These are phyloP conservation scores for Coemansia umbellata DNA, from an alignment of 192 early-diverging fungal species.

Conservation along the genomic window DNA sequence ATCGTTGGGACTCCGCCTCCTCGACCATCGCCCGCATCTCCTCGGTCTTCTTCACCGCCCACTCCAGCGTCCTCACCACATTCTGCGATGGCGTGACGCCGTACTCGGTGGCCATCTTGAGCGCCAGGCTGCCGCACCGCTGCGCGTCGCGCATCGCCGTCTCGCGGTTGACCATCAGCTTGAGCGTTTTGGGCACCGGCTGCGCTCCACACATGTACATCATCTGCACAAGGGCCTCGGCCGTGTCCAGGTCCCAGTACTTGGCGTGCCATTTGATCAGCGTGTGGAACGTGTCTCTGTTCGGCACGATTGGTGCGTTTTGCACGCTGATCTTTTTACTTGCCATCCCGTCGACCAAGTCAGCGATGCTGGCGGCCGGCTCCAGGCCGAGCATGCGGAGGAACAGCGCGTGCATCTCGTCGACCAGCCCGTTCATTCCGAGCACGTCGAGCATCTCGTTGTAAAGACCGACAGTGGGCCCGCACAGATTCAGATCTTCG, in stretches of 20 bases:
- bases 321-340: too few relatives aligned
- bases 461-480: slow-evolving; percentile 1
- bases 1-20: slow-evolving; percentile 1
- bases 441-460: slow-evolving; percentile 40
- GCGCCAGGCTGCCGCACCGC: slow-evolving; percentile 8
- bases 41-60: neutral
- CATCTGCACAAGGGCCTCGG: slow-evolving; percentile 6
- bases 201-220: slow-evolving; percentile 15
- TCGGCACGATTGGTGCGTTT: neutral
- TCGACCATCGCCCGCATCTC: slow-evolving; percentile 29
- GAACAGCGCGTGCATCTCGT: slow-evolving; percentile 32
- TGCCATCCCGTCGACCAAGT: neutral
- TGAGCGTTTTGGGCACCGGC: slow-evolving; percentile 16
- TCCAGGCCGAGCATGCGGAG: slow-evolving; percentile 6
- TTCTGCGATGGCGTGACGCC: neutral
- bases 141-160: slow-evolving; percentile 14
- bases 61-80: slow-evolving; percentile 8
- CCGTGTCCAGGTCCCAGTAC: slow-evolving; percentile 40
- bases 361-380: neutral
- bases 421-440: slow-evolving; percentile 40
- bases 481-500: slow-evolving; percentile 2
- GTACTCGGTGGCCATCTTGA: slow-evolving; percentile 4
- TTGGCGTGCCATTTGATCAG: slow-evolving; percentile 35
- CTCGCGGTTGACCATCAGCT: slow-evolving; percentile 12
- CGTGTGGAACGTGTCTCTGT: slow-evolving; percentile 21